Evolutionary conservation across 352 stramenopile genomes (phyloP).

Genomic region (Phytophthora quininea): DNA sequence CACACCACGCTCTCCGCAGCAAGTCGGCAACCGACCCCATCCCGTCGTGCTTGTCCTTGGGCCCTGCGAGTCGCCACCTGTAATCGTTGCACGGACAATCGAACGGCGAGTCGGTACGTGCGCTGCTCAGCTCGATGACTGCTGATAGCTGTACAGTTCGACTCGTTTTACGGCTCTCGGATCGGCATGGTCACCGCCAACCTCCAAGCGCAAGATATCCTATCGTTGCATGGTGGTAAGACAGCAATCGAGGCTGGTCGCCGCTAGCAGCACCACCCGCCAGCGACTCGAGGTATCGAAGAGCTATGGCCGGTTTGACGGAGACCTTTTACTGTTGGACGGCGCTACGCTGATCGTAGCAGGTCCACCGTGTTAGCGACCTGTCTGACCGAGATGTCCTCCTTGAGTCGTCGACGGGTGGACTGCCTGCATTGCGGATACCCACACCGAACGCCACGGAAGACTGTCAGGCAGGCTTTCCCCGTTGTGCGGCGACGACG

Average conservation of each 20-base stretch:
- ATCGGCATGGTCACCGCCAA: background rate
- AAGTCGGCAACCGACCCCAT: background rate
- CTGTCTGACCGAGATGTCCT: background rate
- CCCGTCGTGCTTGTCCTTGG: background rate
- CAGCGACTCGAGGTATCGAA: background rate
- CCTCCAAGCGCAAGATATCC: too few species aligned
- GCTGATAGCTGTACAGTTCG: conserved; percentile 11
- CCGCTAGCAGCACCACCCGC: background rate
- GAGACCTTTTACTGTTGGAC: background rate
- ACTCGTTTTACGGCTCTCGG: conserved; percentile 19
- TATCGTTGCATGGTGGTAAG: background rate
- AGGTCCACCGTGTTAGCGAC: background rate
- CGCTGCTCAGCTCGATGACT: conserved; percentile 24
- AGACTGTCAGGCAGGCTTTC: too few species aligned
- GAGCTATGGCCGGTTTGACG: background rate
- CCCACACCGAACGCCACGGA: background rate
- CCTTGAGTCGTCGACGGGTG: background rate
- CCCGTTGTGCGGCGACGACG: too few species aligned
- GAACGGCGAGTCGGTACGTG: conserved; percentile 22
- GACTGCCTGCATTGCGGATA: background rate
- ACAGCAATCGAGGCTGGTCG: too few species aligned
- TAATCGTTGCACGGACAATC: conserved; percentile 28
- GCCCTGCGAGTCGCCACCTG: conserved; percentile 10
- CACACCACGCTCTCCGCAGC: too few species aligned
- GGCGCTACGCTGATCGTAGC: background rate